Evolutionary conservation across 257 asterid species (phyloP), one percentile per base, ranked within the genome.

Genomic region (Solanum virginianum): DNA sequence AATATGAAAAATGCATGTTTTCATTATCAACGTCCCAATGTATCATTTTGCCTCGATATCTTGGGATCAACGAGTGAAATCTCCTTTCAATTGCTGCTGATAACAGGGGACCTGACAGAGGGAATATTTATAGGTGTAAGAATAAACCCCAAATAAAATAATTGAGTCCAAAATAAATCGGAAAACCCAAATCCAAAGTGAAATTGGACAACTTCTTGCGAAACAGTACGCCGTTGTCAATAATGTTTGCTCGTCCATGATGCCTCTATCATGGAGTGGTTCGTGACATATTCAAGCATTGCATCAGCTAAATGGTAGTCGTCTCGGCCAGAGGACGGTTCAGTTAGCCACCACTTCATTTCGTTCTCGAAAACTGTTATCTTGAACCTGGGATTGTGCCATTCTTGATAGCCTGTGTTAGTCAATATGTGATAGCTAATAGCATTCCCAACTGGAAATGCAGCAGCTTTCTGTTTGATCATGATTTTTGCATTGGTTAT

Each of bases 401-500:
- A 87, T n/a, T 88, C 92, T 92, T 90, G 93, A 81, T 92, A 92
- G 0, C 16, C 57, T 2, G 80, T 9, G 54, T 91, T 88, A 71
- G 75, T 88, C 2, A 92, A 71, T 26, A 92, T 92, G 66, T 87
- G 84, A 18, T n/a, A 45, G 9, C 91, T 91, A 5, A 92, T 92
- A 22, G 95, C 93, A 16, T 90, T 87, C 82, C 95, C 95, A 77
- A 92, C 86, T 36, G 89, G 88, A 70, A 88, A 89, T 36, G 26
- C 55, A 17, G 86, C 56, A 1, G 89, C 87, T 74, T 87, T 71
- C 49, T 88, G 95, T 88, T 88, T 87, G 7, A 92, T 62, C 81
- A 60, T 83, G 55, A 92, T 57, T 12, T 77, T 18, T 47, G 95
- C 95, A 17, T 91, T 90, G 57, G 57, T 59, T 45, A 89, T 20